Evolutionary conservation across 176 grass and related monocot genomes (phyloP).

Genomic region (Ampelocalamus luodianensis): DNA sequence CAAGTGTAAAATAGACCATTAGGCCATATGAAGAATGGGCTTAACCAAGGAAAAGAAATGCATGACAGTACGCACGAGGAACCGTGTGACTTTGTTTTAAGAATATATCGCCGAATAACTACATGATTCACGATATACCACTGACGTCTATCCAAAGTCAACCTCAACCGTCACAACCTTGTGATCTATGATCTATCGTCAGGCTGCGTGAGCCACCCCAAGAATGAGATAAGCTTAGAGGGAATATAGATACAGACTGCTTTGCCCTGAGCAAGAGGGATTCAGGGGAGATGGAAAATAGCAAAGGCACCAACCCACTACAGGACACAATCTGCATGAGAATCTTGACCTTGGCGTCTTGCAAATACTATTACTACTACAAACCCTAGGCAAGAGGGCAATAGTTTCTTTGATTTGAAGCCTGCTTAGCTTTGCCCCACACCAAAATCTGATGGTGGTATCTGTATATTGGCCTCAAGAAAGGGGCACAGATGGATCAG

Average conservation of each 20-base stretch:
- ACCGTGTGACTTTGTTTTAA: too few species aligned
- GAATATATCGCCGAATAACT: too few species aligned
- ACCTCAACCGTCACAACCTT: neutral
- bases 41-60: neutral
- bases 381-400: conserved; percentile 55
- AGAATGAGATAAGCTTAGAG: neutral
- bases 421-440: conserved; percentile 26
- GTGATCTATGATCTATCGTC: neutral
- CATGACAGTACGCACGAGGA: too few species aligned
- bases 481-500: conserved; percentile 33
- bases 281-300: conserved; percentile 15
- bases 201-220: neutral
- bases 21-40: neutral
- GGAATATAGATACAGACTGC: neutral
- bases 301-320: conserved; percentile 44
- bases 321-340: conserved; percentile 65
- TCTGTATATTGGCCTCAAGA: conserved; percentile 33
- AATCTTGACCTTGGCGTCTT: conserved; percentile 89
- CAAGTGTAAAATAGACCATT: neutral
- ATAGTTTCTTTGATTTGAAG: conserved; percentile 63
- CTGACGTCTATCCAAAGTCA: too few species aligned
- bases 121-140: too few species aligned
- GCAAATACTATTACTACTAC: conserved; percentile 39
- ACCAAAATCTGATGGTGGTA: conserved; percentile 31
- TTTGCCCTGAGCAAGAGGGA: conserved; percentile 20